Evolutionary conservation across 2,329 filamentous ascomycete genomes (phyloP), one percentile per base, ranked within the genome.

Genomic region (Colletotrichum tofieldiae): DNA sequence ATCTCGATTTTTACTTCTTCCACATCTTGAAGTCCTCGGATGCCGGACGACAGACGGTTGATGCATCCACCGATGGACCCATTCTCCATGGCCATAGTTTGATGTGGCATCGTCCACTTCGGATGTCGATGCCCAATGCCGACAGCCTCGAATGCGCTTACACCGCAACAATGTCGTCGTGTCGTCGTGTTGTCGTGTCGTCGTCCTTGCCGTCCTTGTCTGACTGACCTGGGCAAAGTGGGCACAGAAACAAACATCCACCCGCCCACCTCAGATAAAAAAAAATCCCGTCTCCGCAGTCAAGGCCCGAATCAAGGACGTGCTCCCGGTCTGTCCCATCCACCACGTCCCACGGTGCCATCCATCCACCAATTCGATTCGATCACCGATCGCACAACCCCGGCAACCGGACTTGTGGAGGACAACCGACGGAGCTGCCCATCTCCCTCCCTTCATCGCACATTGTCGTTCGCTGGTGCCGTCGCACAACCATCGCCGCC

Each of bases 321-420:
- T 72, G 70, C 65, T 70, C 59, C 65, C 56, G 45, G 43, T 45
- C 56, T 35, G 23, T 43, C 56, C 43, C 20, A 32, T 49, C 60
- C 51, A 61, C 32, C 56, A 52, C 26, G 20, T 51, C 47, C 20
- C 47, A 26, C 41, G 14, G 41, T 43, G 41, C 16, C 49, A 37
- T 61, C 47, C 59, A 60, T 49, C n/a, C 49, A 54, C 37, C 64
- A 43, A 32, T 32, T 59, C 65, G 65, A 72, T 60, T 72, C 29
- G 47, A 72, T 60, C 59, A 41, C 65, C 65, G 59, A 69, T 72
- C 70, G 65, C 47, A 72, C 59, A 65, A 69, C 70, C 70, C 70
- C 35, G 47, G 70, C 70, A 72, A 72, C 70, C 70, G 39, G 65
- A 45, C 52, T 58, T 68, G 68, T 52, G 64, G 64, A 67, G 65